Base-by-base conservation (phyloP, 306 rosid genomes). In the Inga oerstediana region DNA sequence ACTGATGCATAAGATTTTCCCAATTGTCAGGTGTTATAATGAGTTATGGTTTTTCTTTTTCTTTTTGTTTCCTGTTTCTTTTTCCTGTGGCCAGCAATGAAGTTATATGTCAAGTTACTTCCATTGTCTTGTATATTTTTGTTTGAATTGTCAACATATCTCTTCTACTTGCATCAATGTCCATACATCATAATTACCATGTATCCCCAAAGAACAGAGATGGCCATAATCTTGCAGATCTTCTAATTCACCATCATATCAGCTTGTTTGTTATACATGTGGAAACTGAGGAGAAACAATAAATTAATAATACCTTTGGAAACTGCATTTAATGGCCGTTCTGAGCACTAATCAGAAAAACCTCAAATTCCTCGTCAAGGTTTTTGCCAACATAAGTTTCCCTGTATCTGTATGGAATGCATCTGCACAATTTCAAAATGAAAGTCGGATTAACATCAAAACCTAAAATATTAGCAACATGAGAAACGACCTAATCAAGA, bases 341-440 rank as follows among this genome's bases (percentile, higher is more conserved):
- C 76, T 93, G 98, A 44, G 98, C 93, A 87, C 97, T 95, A 78
- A 95, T 88, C 87, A 89, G 79, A 85, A 95, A 98, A 58, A 95
- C 98, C 88, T 93, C 98, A 30, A 95, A 64, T 62, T 92, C 92
- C 58, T 86, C 85, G 27, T 64, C 66, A 16, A 52, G 72, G 11
- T 86, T 81, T 86, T 68, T 89, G 56, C 72, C 75, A 30, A 66
- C 76, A 34, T 71, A 41, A n/a, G 77, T 84, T 65, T 79, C 73
- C 75, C 82, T 91, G 79, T 84, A 95, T 86, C 98, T 91, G 59
- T 75, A 24, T 24, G 27, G 27, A 24, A 24, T 24, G 27, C 27
- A 24, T 24, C 0, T 24, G 27, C 27, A 24, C 27, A 24, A 24
- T 24, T 24, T 24, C 27, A 24, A 24, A 24, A 24, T 24, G 27